Conservation (phyloP, 192 early-diverging fungal genomes). For the Coemansia sp. region DNA sequence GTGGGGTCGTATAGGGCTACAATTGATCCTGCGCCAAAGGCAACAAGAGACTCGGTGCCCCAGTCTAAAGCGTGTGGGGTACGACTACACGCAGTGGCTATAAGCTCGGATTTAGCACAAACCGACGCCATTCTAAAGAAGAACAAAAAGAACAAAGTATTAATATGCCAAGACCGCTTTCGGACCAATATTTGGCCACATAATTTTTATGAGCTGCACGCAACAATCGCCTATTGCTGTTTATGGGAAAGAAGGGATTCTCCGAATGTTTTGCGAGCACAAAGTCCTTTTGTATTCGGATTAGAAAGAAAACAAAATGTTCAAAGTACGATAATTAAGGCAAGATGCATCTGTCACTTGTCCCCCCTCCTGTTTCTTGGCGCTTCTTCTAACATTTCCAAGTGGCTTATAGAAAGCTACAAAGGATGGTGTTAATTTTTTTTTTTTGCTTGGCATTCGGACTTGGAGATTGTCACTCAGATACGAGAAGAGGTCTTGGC, state of each 20-base stretch:
- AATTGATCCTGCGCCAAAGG: slow-evolving; percentile 67
- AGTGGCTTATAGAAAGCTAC: not conserved
- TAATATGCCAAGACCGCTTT: not conserved
- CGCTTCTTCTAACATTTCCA: not conserved
- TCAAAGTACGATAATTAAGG: not conserved
- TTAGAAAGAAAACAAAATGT: not conserved
- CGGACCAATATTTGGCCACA: not conserved
- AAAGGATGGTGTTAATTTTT: not conserved
- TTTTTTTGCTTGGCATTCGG: not conserved
- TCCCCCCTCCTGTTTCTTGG: not conserved
- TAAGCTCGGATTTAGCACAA: slow-evolving; percentile 16
- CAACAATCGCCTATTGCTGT: not conserved
- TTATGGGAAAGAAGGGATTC: not conserved
- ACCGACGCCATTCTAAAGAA: not conserved
- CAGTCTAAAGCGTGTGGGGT: slow-evolving; percentile 45
- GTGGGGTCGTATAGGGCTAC: slow-evolving; percentile 74
- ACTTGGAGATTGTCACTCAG: not conserved
- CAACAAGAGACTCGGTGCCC: slow-evolving; percentile 34
- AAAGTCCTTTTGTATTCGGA: not conserved
- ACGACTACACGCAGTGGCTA: slow-evolving; percentile 39
- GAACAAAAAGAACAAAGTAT: not conserved
- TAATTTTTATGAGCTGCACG: not conserved
- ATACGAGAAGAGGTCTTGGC: not conserved
- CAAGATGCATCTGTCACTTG: not conserved
- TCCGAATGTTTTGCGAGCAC: not conserved